phyloP scores from a whole-genome alignment of 192 early-diverging fungal genomes.

The Linnemannia exigua region DNA sequence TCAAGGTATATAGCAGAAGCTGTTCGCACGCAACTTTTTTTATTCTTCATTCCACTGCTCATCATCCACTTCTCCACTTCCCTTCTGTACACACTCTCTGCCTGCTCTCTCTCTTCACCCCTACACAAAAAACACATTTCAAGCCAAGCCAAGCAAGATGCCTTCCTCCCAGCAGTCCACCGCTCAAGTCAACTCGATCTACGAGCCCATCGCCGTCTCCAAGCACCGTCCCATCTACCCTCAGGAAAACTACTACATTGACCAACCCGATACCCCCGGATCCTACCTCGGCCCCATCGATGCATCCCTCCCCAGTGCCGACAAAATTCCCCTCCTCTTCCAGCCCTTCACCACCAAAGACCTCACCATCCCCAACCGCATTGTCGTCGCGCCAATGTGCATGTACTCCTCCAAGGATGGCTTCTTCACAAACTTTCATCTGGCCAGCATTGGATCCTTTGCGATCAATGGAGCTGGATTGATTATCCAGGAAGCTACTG shows the following conservation, averaged over 20 bases:
- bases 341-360: conserved; percentile 76
- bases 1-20: not conserved
- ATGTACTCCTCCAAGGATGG: conserved; percentile 81
- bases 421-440: conserved; percentile 74
- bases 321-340: conserved; percentile 67
- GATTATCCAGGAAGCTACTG: conserved; percentile 84
- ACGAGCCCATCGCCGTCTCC: not conserved
- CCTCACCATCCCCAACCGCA: conserved; percentile 81
- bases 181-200: not conserved
- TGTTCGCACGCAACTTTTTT: not conserved
- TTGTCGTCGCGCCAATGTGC: conserved; percentile 89
- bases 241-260: conserved; percentile 40
- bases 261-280: conserved; percentile 32
- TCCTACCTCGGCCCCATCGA: conserved; percentile 51
- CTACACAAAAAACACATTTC: not conserved
- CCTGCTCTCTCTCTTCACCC: not conserved
- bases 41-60: not conserved
- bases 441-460: conserved; percentile 74
- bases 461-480: conserved; percentile 86
- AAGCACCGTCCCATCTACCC: conserved; percentile 17
- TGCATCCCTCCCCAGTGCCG: conserved; percentile 41
- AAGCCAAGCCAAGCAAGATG: conserved; percentile 9
- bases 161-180: conserved; percentile 11
- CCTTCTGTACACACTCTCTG: not conserved
- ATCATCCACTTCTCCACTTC: not conserved